Conservation (phyloP, 768 basidiomycete genomes). For the Asterophora lycoperdoides region DNA sequence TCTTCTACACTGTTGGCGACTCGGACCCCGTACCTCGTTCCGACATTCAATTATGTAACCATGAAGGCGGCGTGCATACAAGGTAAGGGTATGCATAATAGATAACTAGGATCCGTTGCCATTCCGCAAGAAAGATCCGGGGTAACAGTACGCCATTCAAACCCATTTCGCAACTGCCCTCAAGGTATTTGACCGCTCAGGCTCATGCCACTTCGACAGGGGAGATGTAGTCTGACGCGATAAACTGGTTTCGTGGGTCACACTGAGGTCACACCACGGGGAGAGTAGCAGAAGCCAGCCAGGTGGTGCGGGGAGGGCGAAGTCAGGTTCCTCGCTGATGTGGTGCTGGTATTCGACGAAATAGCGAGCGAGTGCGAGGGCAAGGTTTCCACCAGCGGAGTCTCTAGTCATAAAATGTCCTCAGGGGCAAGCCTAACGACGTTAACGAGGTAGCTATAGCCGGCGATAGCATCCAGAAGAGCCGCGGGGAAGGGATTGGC, state of each 20-base stretch:
- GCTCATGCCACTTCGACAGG: slow-evolving; percentile 38
- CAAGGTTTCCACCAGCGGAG: slow-evolving; percentile 75
- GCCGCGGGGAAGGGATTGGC: slow-evolving; percentile 69
- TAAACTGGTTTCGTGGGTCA: slow-evolving; percentile 33
- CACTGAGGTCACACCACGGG: slow-evolving; percentile 51
- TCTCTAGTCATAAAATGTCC: slow-evolving; percentile 69
- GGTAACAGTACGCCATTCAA: neutral
- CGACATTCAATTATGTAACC: no score
- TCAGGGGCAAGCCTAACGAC: slow-evolving; percentile 50
- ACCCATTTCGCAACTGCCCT: slow-evolving; percentile 50
- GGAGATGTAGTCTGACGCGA: slow-evolving; percentile 35
- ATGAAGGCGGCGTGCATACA: no score
- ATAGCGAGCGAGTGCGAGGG: slow-evolving; percentile 57
- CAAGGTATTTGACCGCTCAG: slow-evolving; percentile 46
- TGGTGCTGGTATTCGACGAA: slow-evolving; percentile 43
- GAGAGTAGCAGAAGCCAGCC: slow-evolving; percentile 50
- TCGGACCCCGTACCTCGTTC: no score
- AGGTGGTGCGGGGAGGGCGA: slow-evolving; percentile 38
- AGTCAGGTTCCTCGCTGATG: slow-evolving; percentile 16
- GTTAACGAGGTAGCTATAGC: slow-evolving; percentile 66
- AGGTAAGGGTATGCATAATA: no score
- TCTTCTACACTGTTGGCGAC: no score
- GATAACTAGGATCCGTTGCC: no score
- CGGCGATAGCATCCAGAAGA: slow-evolving; percentile 68
- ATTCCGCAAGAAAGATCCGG: neutral